Conservation (phyloP, 202 grass and related monocot genomes). For the Zoysia matrella region DNA sequence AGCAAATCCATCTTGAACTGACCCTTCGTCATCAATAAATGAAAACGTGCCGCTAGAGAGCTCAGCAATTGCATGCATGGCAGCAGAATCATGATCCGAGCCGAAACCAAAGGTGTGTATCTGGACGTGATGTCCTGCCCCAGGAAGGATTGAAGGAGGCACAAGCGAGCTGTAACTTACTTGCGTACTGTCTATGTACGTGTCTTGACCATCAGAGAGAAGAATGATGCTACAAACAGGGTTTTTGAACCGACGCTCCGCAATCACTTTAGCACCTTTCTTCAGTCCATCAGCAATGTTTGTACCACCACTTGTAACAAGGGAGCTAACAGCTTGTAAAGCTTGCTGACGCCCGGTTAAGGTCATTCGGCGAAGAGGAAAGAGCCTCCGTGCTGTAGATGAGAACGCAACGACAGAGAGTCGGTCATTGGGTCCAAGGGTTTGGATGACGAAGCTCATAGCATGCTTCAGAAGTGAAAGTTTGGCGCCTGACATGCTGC, state of each 20-base stretch:
- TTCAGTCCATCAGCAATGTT: constrained; percentile 82
- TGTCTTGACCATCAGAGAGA: constrained; percentile 94
- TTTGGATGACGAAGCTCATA: constrained; percentile 83
- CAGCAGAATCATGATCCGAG: constrained; percentile 78
- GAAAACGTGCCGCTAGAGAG: constrained; percentile 83
- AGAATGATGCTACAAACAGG: constrained; percentile 85
- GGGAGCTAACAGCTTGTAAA: constrained; percentile 65
- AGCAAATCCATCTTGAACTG: constrained; percentile 89
- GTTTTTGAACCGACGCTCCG: constrained; percentile 69
- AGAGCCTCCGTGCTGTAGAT: constrained; percentile 61
- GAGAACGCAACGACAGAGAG: constrained; percentile 82
- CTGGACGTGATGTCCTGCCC: constrained; percentile 54
- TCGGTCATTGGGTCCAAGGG: constrained; percentile 79
- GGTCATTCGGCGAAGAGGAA: constrained; percentile 80
- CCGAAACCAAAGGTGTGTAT: constrained; percentile 91
- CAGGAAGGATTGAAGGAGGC: constrained; percentile 64
- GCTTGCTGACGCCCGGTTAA: constrained; percentile 56
- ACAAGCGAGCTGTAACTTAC: constrained; percentile 55
- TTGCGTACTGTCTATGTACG: constrained; percentile 42
- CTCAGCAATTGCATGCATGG: constrained; percentile 82
- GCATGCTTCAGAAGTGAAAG: constrained; percentile 81
- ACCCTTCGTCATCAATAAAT: constrained; percentile 73
- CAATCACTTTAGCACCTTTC: constrained; percentile 74
- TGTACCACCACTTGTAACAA: constrained; percentile 71
- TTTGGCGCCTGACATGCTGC: constrained; percentile 90